Evolutionary conservation across 2,329 filamentous ascomycete species (phyloP).

Genomic region (Aureobasidium sp.): DNA sequence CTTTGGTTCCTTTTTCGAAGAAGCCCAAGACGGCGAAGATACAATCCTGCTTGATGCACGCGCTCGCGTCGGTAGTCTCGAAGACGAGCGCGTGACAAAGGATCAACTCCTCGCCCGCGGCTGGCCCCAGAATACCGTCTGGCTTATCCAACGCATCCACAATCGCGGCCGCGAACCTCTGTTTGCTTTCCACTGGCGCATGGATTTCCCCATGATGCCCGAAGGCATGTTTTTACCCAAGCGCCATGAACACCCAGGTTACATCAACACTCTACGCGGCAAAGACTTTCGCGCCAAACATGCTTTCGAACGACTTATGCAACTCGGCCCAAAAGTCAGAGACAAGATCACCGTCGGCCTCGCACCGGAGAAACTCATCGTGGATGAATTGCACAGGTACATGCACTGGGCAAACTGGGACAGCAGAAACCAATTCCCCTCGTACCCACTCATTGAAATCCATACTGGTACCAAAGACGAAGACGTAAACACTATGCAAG

Average conservation of each 20-base stretch:
- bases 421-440: slow-evolving; percentile 11
- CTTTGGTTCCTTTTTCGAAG: slow-evolving; percentile 2
- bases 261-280: slow-evolving; percentile 38
- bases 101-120: slow-evolving; percentile 34
- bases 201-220: slow-evolving; percentile 50
- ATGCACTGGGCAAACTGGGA: slow-evolving; percentile 49
- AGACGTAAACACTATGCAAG: slow-evolving; percentile 35
- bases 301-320: slow-evolving; percentile 44
- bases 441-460: slow-evolving; percentile 41
- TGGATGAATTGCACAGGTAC: slow-evolving; percentile 34
- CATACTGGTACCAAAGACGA: slow-evolving; percentile 36
- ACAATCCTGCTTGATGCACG: background rate
- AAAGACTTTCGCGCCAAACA: slow-evolving; percentile 46
- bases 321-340: slow-evolving; percentile 45
- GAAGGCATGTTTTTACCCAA: slow-evolving; percentile 40
- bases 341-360: slow-evolving; percentile 40
- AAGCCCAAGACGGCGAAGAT: background rate
- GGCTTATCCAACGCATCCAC: slow-evolving; percentile 47
- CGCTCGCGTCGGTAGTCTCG: slow-evolving; percentile 11
- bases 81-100: slow-evolving; percentile 1
- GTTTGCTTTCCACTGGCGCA: slow-evolving; percentile 44
- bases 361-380: slow-evolving; percentile 31
- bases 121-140: slow-evolving; percentile 47
- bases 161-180: slow-evolving; percentile 52
- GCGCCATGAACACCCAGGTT: slow-evolving; percentile 24